phyloP scores from a whole-genome alignment of 2,329 filamentous ascomycete genomes.

The Neocatenulostroma microsporum region DNA sequence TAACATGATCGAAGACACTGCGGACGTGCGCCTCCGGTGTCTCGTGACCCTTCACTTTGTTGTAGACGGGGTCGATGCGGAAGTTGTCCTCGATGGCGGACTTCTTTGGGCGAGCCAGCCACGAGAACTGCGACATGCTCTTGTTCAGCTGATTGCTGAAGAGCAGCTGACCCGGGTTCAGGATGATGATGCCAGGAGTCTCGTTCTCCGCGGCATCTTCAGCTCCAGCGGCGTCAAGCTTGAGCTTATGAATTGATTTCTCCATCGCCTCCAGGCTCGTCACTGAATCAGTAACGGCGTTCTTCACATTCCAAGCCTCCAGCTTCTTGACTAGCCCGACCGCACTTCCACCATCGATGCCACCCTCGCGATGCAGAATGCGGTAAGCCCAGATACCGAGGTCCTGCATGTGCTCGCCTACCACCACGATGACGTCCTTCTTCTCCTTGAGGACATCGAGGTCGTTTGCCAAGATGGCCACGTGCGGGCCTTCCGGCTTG shows the following conservation, averaged over 20 bases:
- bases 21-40: constrained; percentile 54
- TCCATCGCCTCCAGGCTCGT: neutral
- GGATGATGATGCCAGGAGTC: constrained; percentile 58
- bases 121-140: constrained; percentile 52
- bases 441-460: constrained; percentile 45
- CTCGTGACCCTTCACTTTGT: constrained; percentile 55
- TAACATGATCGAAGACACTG: constrained; percentile 58
- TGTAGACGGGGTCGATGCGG: constrained; percentile 47
- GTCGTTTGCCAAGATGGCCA: constrained; percentile 60
- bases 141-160: constrained; percentile 62
- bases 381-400: constrained; percentile 69
- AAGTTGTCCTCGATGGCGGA: constrained; percentile 52
- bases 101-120: constrained; percentile 50
- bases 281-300: neutral
- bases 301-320: constrained; percentile 10
- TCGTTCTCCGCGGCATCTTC: constrained; percentile 2
- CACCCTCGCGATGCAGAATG: constrained; percentile 53
- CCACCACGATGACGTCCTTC: constrained; percentile 58
- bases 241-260: constrained; percentile 1
- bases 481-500: constrained; percentile 45
- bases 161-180: constrained; percentile 68
- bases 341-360: constrained; percentile 63
- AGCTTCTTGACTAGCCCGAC: constrained; percentile 45
- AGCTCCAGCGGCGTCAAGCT: constrained; percentile 2
- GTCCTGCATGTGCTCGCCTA: constrained; percentile 65